Evolutionary conservation across 1,139 yeast species (phyloP).

Genomic region (Magnusiomyces tetraspermus): DNA sequence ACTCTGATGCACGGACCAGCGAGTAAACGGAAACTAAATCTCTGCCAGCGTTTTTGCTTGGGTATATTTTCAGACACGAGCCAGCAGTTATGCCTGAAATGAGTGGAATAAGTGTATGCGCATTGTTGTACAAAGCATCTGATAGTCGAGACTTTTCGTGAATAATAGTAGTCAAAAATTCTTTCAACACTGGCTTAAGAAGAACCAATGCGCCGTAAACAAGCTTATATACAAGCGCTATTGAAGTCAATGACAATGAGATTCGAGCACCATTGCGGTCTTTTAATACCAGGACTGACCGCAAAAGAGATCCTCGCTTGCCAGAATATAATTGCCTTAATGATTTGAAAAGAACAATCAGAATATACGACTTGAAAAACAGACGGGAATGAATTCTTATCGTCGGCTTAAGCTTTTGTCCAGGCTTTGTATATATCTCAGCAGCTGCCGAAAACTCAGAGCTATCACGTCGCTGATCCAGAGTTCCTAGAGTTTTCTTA

Average conservation of each 20-base stretch:
- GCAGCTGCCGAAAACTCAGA: neutral
- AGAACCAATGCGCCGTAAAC: conserved; percentile 18
- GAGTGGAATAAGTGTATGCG: conserved; percentile 22
- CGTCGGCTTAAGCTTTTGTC: neutral
- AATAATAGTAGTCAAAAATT: conserved; percentile 5
- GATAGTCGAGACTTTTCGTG: conserved; percentile 11
- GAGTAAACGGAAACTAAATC: conserved; percentile 30
- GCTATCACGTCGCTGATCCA: neutral
- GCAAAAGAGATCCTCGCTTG: conserved; percentile 9
- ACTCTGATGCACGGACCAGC: conserved; percentile 32
- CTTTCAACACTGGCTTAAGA: conserved; percentile 11
- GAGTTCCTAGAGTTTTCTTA: neutral
- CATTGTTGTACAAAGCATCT: conserved; percentile 12
- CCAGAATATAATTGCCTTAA: conserved; percentile 13
- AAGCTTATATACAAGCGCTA: conserved; percentile 26
- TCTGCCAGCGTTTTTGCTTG: conserved; percentile 20
- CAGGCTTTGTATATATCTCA: neutral
- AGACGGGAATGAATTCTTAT: conserved; percentile 21
- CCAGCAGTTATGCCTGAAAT: conserved; percentile 28
- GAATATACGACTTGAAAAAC: conserved; percentile 23
- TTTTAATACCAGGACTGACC: conserved; percentile 5
- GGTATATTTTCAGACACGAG: conserved; percentile 26
- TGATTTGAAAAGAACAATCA: conserved; percentile 20
- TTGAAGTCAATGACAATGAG: conserved; percentile 24
- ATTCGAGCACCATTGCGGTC: conserved; percentile 18